Evolutionary conservation across 163 green algal genomes (phyloP), one percentile per base, ranked within the genome.

Genomic region (Chlamydomonas reinhardtii): DNA sequence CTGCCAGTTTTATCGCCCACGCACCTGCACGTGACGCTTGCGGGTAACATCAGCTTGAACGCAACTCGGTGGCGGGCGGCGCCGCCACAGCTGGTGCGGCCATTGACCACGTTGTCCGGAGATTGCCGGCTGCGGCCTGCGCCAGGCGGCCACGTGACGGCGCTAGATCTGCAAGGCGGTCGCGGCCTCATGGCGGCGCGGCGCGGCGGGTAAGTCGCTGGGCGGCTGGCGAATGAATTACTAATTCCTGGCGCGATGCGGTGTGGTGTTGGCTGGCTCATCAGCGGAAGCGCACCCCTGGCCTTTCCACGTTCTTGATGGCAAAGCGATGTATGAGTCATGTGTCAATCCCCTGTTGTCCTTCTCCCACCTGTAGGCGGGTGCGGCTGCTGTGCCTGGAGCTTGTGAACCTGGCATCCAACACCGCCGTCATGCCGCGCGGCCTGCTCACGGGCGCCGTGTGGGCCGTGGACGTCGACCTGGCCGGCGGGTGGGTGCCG

Each of bases 361-460:
- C 39, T 48, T 48, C 8, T 14, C 39, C 39, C 39, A 48, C 39
- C 39, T 48, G 14, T 17, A 56, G 48, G 12, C 11, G 39, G 12
- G 48, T 84, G 77, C 77, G 66, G 22, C 24, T 84, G 22, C 48
- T 70, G n/a, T 76, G 77, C 43, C 20, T 84, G 77, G 77, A 84
- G 65, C 48, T 84, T 17, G 64, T 22, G 43, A 84, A 84, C 39
- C 77, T 84, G 43, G 65, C 64, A 0, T 39, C 76, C 24, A 43
- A 84, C 76, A 84, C 76, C 29, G 15, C 19, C 32, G 66, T 9
- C 76, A 68, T 84, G 76, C 76, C 76, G 16, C 65, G 77, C 15
- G 52, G 65, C 25, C n/a, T 84, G n/a, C 43, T 84, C n/a, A 37
- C 65, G 0, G 66, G 9, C 4, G 65, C 48, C 22, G 43, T 84